Percentiles rank a stretch among this genome's conserved stretches.
Conservation (phyloP, 139 green algal species). For the Pleodorina starrii region DNA sequence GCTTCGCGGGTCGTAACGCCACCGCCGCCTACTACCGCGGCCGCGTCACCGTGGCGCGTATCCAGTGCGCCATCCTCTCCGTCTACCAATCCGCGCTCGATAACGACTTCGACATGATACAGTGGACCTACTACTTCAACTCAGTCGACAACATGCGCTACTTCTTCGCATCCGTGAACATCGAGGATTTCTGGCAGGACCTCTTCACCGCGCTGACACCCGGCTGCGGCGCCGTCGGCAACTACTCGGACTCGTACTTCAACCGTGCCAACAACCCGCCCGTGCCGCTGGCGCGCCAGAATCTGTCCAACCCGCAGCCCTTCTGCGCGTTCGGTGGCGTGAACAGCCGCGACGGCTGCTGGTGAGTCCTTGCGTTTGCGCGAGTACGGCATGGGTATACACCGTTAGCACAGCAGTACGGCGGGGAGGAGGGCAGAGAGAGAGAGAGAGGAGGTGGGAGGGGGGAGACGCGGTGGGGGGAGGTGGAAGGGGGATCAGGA, state of each 20-base stretch:
- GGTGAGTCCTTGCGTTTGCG: neutral
- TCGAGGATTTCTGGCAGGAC: slow-evolving; percentile 16
- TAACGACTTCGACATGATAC: slow-evolving; percentile 28
- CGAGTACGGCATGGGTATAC: no score
- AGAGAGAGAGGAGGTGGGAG: no score
- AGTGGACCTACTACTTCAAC: slow-evolving; percentile 35
- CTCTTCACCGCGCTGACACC: slow-evolving; percentile 11
- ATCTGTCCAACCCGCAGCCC: slow-evolving; percentile 3
- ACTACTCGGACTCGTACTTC: slow-evolving; percentile 31
- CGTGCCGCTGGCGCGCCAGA: neutral
- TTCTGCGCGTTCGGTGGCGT: slow-evolving; percentile 27
- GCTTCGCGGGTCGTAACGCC: slow-evolving; percentile 3
- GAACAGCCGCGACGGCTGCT: neutral
- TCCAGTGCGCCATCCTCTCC: slow-evolving; percentile 9
- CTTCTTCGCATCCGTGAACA: slow-evolving; percentile 43
- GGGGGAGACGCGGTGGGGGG: no score
- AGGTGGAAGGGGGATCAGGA: no score
- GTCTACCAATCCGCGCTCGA: neutral
- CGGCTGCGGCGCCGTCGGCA: slow-evolving; percentile 28
- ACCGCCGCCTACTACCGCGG: slow-evolving; percentile 9
- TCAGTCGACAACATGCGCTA: slow-evolving; percentile 6
- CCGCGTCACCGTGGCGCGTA: neutral
- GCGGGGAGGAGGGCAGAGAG: no score
- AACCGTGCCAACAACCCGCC: neutral
- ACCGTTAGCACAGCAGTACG: no score